Percentiles rank a stretch among this genome's conserved stretches.
phyloP scores from a whole-genome alignment of 2,329 filamentous ascomycete genomes.

The Fusarium drepaniforme region DNA sequence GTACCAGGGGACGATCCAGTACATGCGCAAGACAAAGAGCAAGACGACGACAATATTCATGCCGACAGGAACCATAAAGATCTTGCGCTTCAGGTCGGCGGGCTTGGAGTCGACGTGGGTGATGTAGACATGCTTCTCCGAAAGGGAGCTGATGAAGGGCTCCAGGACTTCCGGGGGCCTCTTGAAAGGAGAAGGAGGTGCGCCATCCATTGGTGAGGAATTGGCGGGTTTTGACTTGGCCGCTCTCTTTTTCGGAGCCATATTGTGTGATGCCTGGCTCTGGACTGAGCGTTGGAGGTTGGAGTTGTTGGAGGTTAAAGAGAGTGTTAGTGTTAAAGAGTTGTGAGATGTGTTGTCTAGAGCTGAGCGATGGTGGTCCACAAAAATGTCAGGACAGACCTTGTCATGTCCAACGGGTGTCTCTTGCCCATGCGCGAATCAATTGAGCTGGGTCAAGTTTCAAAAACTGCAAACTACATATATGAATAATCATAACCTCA shows the following conservation, averaged over 20 bases:
- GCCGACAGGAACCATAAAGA: conserved; percentile 82
- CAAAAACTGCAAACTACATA: not conserved
- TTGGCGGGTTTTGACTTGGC: conserved; percentile 48
- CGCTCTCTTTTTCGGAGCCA: conserved; percentile 51
- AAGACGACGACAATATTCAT: conserved; percentile 78
- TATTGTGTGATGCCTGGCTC: conserved; percentile 17
- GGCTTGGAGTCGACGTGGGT: conserved; percentile 83
- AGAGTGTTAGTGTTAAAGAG: conserved; percentile 16
- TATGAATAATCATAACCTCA: no score
- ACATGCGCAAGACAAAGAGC: conserved; percentile 77
- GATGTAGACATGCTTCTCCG: conserved; percentile 81
- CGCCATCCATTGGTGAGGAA: conserved; percentile 43
- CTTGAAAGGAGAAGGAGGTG: conserved; percentile 75
- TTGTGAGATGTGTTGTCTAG: conserved; percentile 38
- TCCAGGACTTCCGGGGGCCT: conserved; percentile 71
- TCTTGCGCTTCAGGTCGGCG: conserved; percentile 79
- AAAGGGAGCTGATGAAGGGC: conserved; percentile 75
- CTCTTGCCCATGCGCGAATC: not conserved
- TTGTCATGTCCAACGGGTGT: not conserved
- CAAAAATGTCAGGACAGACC: conserved; percentile 24
- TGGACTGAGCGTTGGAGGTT: not conserved
- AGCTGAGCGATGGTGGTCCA: conserved; percentile 24
- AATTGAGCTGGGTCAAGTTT: not conserved
- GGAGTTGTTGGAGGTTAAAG: conserved; percentile 8
- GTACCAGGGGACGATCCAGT: conserved; percentile 79